phyloP scores from a whole-genome alignment of 2,329 filamentous ascomycete genomes.

The Paecilomyces formosus region DNA sequence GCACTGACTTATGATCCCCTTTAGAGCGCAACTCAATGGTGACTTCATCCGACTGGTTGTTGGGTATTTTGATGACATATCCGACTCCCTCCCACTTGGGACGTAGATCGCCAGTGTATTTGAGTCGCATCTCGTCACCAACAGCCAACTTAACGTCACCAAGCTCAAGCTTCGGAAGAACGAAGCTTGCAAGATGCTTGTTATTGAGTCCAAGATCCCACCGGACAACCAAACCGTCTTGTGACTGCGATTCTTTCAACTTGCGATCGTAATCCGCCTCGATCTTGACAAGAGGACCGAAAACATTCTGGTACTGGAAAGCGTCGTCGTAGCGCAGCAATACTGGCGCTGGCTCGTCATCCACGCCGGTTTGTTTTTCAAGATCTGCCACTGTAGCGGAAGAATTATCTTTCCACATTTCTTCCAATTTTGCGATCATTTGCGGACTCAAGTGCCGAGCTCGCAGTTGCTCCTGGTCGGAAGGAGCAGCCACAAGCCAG shows the following conservation, averaged over 20 bases:
- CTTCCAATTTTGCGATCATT: conserved; percentile 92
- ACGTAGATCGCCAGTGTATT: conserved; percentile 90
- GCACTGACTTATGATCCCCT: conserved; percentile 91
- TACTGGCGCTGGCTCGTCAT: conserved; percentile 91
- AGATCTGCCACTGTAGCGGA: conserved; percentile 82
- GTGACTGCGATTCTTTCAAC: conserved; percentile 94
- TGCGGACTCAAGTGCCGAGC: conserved; percentile 88
- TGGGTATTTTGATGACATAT: conserved; percentile 98
- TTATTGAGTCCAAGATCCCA: conserved; percentile 97
- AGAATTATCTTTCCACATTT: conserved; percentile 96
- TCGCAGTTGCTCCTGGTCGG: conserved; percentile 91
- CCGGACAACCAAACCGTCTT: conserved; percentile 86
- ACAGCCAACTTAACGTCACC: conserved; percentile 97
- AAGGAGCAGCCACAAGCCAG: conserved; percentile 85
- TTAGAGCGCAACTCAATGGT: conserved; percentile 90
- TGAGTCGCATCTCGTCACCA: conserved; percentile 95
- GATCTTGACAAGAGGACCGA: conserved; percentile 96
- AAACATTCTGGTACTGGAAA: conserved; percentile 98
- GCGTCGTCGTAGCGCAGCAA: conserved; percentile 92
- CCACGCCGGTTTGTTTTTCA: conserved; percentile 83
- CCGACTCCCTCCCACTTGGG: conserved; percentile 94
- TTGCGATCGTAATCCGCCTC: conserved; percentile 99
- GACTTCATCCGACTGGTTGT: conserved; percentile 97
- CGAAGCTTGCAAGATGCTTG: conserved; percentile 92
- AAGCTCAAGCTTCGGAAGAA: conserved; percentile 92